phyloP scores from a whole-genome alignment of 1,139 yeast species.

The Torulaspora pretoriensis region DNA sequence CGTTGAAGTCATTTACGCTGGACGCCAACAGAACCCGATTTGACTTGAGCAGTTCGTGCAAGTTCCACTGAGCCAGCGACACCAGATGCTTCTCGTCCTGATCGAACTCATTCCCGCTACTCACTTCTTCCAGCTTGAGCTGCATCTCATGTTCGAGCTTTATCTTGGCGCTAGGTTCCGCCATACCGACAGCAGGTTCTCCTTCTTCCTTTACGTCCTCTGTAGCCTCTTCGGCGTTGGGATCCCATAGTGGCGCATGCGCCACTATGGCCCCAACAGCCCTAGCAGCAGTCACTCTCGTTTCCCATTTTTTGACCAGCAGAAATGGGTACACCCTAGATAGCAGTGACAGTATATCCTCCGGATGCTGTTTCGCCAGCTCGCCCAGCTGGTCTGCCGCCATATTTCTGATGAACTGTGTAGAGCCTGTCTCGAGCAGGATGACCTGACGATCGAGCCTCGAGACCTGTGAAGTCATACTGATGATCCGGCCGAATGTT shows the following conservation, averaged over 20 bases:
- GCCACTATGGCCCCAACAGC: slow-evolving; percentile 92
- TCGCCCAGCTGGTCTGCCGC: slow-evolving; percentile 98
- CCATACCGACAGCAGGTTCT: not conserved
- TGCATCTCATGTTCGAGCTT: slow-evolving; percentile 35
- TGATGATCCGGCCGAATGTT: not conserved
- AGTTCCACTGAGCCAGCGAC: slow-evolving; percentile 58
- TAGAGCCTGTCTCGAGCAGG: slow-evolving; percentile 89
- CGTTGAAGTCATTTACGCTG: slow-evolving; percentile 53
- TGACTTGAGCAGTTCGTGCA: slow-evolving; percentile 59
- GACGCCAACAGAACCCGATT: slow-evolving; percentile 72
- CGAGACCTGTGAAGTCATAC: slow-evolving; percentile 38
- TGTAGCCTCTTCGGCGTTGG: slow-evolving; percentile 44
- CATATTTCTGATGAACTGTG: slow-evolving; percentile 87
- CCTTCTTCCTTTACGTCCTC: slow-evolving; percentile 4
- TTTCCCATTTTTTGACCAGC: slow-evolving; percentile 86
- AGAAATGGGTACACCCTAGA: slow-evolving; percentile 90
- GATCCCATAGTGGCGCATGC: slow-evolving; percentile 81
- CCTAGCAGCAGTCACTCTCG: slow-evolving; percentile 89
- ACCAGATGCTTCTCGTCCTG: slow-evolving; percentile 49
- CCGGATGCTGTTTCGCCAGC: slow-evolving; percentile 90
- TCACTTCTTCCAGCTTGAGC: slow-evolving; percentile 39
- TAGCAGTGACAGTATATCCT: slow-evolving; percentile 75
- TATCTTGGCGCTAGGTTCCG: slow-evolving; percentile 25
- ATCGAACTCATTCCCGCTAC: slow-evolving; percentile 39
- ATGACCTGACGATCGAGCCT: slow-evolving; percentile 69